Evolutionary conservation across 257 asterid species (phyloP), one percentile per base, ranked within the genome.

Genomic region (Rehmannia glutinosa): DNA sequence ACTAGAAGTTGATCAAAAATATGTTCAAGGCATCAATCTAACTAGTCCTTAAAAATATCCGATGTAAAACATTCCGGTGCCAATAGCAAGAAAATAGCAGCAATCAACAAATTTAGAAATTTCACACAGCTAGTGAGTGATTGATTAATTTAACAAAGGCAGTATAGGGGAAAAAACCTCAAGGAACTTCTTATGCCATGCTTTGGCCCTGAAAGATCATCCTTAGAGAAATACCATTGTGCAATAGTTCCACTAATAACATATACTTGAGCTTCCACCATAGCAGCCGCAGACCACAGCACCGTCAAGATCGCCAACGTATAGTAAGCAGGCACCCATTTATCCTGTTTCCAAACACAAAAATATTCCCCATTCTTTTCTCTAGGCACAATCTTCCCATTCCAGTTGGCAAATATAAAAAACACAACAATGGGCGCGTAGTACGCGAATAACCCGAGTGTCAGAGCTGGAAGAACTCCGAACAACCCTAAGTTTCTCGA

Each of bases 251-350:
- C 95, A 75, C 99, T 88, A 20, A 94, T 85, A 52, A 91, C 93
- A 78, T 83, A 94, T n/a, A 84, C 95, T 56, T 91, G 95, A 83
- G 91, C 92, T 83, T 94, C 97, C 46, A 94, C 82, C 96, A 94
- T 80, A 24, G 86, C 78, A 10, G 97, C 53, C 23, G 96, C 92
- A 69, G 96, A 94, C 97, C 99, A 94, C 73, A 94, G 39, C 97
- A 94, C 85, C 1, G 97, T 91, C 80, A 94, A 75, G 77, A 94
- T 85, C 1, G 95, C 97, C 72, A 94, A 70, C 0, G 96, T 61
- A 64, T 83, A 88, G 57, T 90, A 94, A 36, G 96, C 96, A 0
- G 99, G 95, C 75, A 94, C 99, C 97, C 97, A 94, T n/a, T 81
- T 78, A 68, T 86, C 94, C 84, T 81, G 87, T 73, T 87, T 94